Evolutionary conservation across 371 early-diverging fungal species (phyloP).

Genomic region (Mucor circinelloides): DNA sequence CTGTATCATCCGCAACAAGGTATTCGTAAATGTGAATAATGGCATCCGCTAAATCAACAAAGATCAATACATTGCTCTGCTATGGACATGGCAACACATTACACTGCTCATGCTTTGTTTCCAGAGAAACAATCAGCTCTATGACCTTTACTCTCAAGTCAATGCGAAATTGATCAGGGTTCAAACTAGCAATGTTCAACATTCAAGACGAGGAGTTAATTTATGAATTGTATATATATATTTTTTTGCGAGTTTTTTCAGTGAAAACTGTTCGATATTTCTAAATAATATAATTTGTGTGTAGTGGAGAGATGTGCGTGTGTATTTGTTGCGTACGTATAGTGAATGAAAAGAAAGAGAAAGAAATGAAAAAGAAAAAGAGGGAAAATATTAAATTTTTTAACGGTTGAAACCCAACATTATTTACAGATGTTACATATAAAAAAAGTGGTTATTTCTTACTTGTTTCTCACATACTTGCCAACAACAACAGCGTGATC

Average conservation of each 20-base stretch:
- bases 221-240: neutral
- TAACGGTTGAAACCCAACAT: conserved; percentile 6
- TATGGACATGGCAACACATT: neutral
- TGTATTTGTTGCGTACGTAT: neutral
- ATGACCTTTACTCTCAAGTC: conserved; percentile 22
- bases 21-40: conserved; percentile 26
- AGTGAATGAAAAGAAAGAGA: neutral
- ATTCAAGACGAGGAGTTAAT: neutral
- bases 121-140: conserved; percentile 16
- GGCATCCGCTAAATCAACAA: conserved; percentile 1
- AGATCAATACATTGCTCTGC: neutral
- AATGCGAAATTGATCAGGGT: conserved; percentile 30
- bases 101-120: conserved; percentile 13
- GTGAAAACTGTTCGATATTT: conserved; percentile 4
- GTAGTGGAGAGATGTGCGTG: neutral
- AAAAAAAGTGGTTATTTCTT: conserved; percentile 20
- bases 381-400: conserved; percentile 8
- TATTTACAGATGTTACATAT: conserved; percentile 11
- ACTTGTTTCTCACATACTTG: conserved; percentile 74
- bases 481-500: conserved; percentile 99
- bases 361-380: conserved; percentile 5
- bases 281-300: neutral
- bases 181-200: conserved; percentile 9
- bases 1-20: conserved; percentile 32
- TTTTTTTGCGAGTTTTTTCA: conserved; percentile 9